Conservation (phyloP, 2,329 filamentous ascomycete genomes). For the Diatrype stigma region DNA sequence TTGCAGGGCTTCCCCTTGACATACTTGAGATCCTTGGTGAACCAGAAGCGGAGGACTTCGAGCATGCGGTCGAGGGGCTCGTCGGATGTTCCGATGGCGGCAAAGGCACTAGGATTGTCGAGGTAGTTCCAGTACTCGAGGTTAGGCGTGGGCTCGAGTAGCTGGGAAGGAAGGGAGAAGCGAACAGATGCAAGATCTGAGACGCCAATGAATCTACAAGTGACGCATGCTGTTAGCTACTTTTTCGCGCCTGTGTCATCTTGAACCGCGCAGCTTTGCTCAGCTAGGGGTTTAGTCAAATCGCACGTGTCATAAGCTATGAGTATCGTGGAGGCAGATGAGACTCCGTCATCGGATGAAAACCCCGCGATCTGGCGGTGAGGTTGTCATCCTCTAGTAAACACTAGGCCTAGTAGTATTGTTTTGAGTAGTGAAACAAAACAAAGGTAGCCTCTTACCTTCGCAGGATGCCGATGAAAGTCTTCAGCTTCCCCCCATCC, state of each 20-base stretch:
- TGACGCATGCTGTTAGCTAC: background rate
- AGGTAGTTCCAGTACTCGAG: constrained; percentile 99
- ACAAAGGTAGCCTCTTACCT: constrained; percentile 58
- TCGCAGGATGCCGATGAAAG: constrained; percentile 80
- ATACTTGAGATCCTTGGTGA: constrained; percentile 98
- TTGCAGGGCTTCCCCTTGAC: constrained; percentile 98
- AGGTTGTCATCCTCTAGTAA: background rate
- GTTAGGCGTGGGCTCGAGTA: constrained; percentile 94
- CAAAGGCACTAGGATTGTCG: constrained; percentile 88
- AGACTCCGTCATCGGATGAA: background rate
- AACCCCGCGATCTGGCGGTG: background rate
- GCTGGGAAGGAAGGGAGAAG: constrained; percentile 91
- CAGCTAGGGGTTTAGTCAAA: background rate
- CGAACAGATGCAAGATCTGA: constrained; percentile 91
- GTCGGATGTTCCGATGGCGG: constrained; percentile 79
- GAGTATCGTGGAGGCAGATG: background rate
- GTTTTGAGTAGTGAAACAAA: constrained; percentile 1
- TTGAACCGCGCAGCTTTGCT: background rate
- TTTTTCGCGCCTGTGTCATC: constrained; percentile 23
- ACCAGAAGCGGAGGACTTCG: constrained; percentile 93
- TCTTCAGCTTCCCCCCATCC: constrained; percentile 84
- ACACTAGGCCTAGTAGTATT: constrained; percentile 1
- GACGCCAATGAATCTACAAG: constrained; percentile 82
- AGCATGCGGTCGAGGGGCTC: constrained; percentile 92
- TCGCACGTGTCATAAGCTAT: background rate